Base-by-base conservation (phyloP, 352 stramenopile genomes). In the Globisporangium abappressorium region DNA sequence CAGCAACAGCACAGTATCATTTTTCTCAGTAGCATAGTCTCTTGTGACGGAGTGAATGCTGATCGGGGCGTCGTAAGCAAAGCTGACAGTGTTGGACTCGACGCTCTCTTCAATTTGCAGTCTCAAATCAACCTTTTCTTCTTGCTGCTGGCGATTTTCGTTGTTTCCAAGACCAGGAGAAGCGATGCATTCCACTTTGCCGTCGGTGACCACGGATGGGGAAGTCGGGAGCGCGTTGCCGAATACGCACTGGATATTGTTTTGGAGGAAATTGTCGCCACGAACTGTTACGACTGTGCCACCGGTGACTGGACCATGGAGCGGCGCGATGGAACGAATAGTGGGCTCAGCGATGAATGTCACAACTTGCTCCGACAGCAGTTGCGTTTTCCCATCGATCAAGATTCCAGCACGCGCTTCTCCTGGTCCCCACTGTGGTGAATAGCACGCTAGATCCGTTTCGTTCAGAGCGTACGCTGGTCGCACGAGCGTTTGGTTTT, bases 401-500 rank as follows among this genome's bases (percentile, higher is more conserved):
- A 75, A 14, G 56, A 85, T 65, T 6, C 75, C 77, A 53, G 79
- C 47, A 0, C 54, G 60, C n/a, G 62, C 65, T 18, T 62, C 51
- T 20, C 77, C 77, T 5, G 75, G 65, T 26, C 68, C 67, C 73
- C 70, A 82, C 28, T 68, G 43, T 0, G 75, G 73, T 2, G 73
- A 70, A 20, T 74, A 71, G 30, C 75, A 82, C 24, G 26, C 71
- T 5, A 81, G 2, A 4, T 76, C 58, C 1, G 53, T 74, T 9
- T n/a, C 65, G 7, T 65, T 69, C 41, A 75, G 38, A 64, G 71
- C n/a, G 24, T 73, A 74, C 9, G 74, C 76, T 63, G 71, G 69
- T 30, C 65, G 62, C 24, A 41, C 68, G 11, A 78, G 3, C 20
- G 20, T 71, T 28, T 65, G 33, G 2, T 15, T 64, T 4, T 47